These are phyloP conservation scores for Aspergillus haitiensis DNA, from an alignment of 495 filamentous ascomycete genomes.

Conservation along the genomic window DNA sequence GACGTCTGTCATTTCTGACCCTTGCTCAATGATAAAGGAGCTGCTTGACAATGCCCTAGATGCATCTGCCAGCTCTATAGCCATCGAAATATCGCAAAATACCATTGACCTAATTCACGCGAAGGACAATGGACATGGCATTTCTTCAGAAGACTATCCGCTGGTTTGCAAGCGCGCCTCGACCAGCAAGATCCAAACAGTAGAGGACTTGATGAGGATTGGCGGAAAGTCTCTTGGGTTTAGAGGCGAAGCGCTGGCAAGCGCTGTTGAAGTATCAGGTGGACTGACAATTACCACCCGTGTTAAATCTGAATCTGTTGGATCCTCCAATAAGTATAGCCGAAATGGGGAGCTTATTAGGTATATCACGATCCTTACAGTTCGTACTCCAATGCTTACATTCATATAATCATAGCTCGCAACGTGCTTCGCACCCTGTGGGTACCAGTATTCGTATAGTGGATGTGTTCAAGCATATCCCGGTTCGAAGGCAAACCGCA, in stretches of 20 bases:
- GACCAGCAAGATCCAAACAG: conserved; percentile 81
- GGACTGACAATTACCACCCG: conserved; percentile 68
- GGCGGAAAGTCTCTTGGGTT: conserved; percentile 79
- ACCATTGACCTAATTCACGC: conserved; percentile 82
- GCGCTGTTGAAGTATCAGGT: conserved; percentile 66
- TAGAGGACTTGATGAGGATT: conserved; percentile 66
- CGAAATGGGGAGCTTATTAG: conserved; percentile 51
- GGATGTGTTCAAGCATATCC: conserved; percentile 66
- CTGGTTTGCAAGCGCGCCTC: conserved; percentile 66
- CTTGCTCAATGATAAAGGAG: conserved; percentile 81
- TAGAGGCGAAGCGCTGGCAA: conserved; percentile 83
- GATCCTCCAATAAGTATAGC: conserved; percentile 51
- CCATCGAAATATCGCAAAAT: conserved; percentile 72
- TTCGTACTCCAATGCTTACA: background rate
- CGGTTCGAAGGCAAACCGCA: conserved; percentile 70
- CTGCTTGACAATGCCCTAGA: conserved; percentile 91
- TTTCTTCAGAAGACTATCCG: conserved; percentile 67
- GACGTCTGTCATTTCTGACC: conserved; percentile 67
- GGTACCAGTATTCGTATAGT: conserved; percentile 75
- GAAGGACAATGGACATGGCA: conserved; percentile 87
- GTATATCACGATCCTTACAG: conserved; percentile 27
- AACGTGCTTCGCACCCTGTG: conserved; percentile 61
- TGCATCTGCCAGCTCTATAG: conserved; percentile 70
- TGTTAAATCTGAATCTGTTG: conserved; percentile 68
- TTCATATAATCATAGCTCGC: conserved; percentile 33